Evolutionary conservation across 192 early-diverging fungal species (phyloP).

Genomic region (Dissophora ornata): DNA sequence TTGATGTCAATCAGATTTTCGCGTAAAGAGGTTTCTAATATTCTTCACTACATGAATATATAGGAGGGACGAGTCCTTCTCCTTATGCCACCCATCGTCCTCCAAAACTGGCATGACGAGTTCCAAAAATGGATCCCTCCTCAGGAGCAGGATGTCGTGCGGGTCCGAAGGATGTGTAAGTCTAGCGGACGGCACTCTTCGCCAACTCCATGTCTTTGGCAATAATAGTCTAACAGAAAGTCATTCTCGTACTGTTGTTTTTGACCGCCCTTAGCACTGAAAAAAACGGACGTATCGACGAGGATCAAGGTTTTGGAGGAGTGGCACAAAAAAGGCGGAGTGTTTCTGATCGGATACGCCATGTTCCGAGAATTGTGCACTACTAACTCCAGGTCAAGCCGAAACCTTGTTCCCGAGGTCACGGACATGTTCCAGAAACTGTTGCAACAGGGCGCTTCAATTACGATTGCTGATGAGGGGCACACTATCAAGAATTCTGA

Average conservation of each 20-base stretch:
- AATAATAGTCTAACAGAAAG: no score
- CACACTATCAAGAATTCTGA: slow-evolving; percentile 76
- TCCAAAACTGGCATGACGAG: slow-evolving; percentile 81
- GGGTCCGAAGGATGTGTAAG: slow-evolving; percentile 61
- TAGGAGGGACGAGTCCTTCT: slow-evolving; percentile 69
- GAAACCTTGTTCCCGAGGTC: not conserved
- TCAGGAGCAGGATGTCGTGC: slow-evolving; percentile 17
- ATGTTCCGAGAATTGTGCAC: slow-evolving; percentile 61
- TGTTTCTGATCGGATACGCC: slow-evolving; percentile 75
- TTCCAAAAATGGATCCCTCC: slow-evolving; percentile 74
- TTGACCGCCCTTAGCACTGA: no score
- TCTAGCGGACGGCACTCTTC: slow-evolving; percentile 2
- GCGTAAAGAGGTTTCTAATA: no score
- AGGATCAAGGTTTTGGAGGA: slow-evolving; percentile 53
- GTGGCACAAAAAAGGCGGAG: slow-evolving; percentile 74
- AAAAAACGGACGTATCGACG: not conserved
- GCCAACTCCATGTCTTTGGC: not conserved
- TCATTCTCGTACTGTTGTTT: no score
- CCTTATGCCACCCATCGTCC: slow-evolving; percentile 75
- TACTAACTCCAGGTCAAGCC: not conserved
- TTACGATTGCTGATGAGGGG: slow-evolving; percentile 86
- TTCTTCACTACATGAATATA: not conserved
- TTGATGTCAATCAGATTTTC: no score
- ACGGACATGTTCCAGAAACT: slow-evolving; percentile 28
- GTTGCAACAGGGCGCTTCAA: slow-evolving; percentile 72